Evolutionary conservation across 805 yeast genomes (phyloP).

Genomic region (Barnettozyma salicaria): DNA sequence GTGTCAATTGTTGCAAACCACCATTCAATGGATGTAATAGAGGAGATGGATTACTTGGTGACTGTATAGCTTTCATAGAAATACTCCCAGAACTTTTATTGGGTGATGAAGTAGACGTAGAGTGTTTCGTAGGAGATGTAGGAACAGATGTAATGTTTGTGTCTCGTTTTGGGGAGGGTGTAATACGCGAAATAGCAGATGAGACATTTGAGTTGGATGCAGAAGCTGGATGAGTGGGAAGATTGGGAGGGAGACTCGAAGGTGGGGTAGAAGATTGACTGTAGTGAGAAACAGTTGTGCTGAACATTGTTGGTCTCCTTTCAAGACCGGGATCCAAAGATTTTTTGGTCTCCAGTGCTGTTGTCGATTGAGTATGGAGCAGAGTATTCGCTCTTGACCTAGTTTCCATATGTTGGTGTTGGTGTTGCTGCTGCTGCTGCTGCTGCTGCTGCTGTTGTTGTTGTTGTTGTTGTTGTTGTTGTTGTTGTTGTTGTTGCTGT

Average conservation of each 20-base stretch:
- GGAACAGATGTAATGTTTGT: not conserved
- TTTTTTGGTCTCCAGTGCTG: slow-evolving; percentile 19
- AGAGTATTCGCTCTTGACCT: slow-evolving; percentile 30
- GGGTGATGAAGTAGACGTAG: slow-evolving; percentile 28
- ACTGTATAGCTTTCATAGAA: slow-evolving; percentile 31
- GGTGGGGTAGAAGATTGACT: slow-evolving; percentile 4
- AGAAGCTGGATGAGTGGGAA: slow-evolving; percentile 3
- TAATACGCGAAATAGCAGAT: slow-evolving; percentile 27
- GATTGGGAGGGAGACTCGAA: not conserved
- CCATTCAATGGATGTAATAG: slow-evolving; percentile 30
- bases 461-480: slow-evolving; percentile 12
- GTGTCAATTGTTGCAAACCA: not conserved
- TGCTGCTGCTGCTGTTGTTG: slow-evolving; percentile 13
- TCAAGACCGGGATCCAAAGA: slow-evolving; percentile 17
- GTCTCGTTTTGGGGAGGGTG: slow-evolving; percentile 43
- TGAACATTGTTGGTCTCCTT: slow-evolving; percentile 21
- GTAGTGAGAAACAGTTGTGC: slow-evolving; percentile 1
- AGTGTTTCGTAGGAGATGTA: slow-evolving; percentile 28
- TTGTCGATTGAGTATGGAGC: slow-evolving; percentile 19
- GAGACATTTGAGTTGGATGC: slow-evolving; percentile 2
- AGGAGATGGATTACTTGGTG: slow-evolving; percentile 24
- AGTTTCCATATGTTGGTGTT: slow-evolving; percentile 14
- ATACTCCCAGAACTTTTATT: slow-evolving; percentile 30
- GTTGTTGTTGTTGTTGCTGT: slow-evolving; percentile 15
- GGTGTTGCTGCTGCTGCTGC: slow-evolving; percentile 14